These are phyloP conservation scores for Sporisorium scitamineum DNA, from an alignment of 1,284 basidiomycete species.

Conservation along the genomic window DNA sequence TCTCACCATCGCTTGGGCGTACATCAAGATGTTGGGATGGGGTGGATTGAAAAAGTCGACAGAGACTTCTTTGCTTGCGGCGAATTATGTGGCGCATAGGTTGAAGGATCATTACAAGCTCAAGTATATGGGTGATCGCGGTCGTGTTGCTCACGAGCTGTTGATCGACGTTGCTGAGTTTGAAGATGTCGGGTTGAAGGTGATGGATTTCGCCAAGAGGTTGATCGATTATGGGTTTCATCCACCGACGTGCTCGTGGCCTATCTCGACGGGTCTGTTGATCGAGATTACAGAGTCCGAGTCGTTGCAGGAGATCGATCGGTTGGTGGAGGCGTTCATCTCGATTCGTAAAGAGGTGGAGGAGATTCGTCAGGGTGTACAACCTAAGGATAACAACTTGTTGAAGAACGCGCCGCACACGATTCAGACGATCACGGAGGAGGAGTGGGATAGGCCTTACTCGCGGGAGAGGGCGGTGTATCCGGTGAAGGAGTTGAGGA, in stretches of 20 bases:
- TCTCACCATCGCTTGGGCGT: constrained; percentile 94
- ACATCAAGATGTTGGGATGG: constrained; percentile 86
- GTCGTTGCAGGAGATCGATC: constrained; percentile 69
- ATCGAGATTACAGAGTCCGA: constrained; percentile 68
- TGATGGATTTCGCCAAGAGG: constrained; percentile 94
- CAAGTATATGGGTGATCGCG: constrained; percentile 89
- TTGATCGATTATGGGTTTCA: constrained; percentile 75
- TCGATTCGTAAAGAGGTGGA: constrained; percentile 91
- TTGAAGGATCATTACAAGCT: constrained; percentile 87
- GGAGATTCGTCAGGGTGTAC: constrained; percentile 85
- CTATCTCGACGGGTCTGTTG: constrained; percentile 65
- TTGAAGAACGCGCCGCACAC: constrained; percentile 95
- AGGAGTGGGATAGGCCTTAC: constrained; percentile 80
- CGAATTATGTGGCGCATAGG: constrained; percentile 95
- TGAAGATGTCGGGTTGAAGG: constrained; percentile 86
- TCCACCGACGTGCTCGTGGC: constrained; percentile 67
- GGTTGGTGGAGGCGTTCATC: constrained; percentile 97
- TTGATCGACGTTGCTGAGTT: constrained; percentile 95
- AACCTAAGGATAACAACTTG: constrained; percentile 76
- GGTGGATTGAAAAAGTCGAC: constrained; percentile 86
- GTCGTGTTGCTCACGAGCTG: constrained; percentile 93
- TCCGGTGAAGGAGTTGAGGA: constrained; percentile 54
- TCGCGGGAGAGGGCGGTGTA: constrained; percentile 59
- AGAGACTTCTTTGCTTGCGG: constrained; percentile 87
- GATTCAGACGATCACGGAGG: constrained; percentile 79